Evolutionary conservation across 805 yeast genomes (phyloP).

Genomic region (Hanseniaspora mollemarum): DNA sequence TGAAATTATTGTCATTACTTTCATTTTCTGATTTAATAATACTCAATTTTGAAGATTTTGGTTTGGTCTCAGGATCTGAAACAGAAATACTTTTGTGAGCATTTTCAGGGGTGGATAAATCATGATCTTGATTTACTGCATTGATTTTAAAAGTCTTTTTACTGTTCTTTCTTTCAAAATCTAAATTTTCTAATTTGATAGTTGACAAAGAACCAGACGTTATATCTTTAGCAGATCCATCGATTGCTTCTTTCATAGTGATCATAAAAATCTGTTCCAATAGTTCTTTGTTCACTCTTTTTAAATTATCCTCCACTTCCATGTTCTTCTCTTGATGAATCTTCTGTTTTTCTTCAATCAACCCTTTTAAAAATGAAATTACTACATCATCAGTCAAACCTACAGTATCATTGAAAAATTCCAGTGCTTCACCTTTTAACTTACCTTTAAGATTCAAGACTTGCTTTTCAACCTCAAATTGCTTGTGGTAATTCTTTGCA

Average conservation of each 20-base stretch:
- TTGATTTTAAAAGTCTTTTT: neutral
- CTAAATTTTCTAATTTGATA: neutral
- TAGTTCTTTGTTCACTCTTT: neutral
- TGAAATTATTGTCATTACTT: neutral
- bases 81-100: too few species aligned
- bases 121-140: neutral
- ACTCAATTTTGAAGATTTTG: neutral
- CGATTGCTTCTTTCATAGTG: neutral
- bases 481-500: constrained; percentile 3
- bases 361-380: neutral
- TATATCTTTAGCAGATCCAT: neutral
- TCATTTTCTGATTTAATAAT: neutral
- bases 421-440: neutral
- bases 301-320: neutral
- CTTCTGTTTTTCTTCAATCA: neutral
- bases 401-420: neutral
- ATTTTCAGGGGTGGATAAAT: too few species aligned
- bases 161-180: neutral
- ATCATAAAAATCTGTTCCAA: neutral
- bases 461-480: constrained; percentile 10
- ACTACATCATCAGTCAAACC: neutral
- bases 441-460: constrained; percentile 3
- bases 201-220: neutral
- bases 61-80: neutral
- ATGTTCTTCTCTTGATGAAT: neutral